Percentiles rank a stretch among this genome's conserved stretches.
These are phyloP conservation scores for Rugonectria rugulosa DNA, from an alignment of 2,329 filamentous ascomycete genomes.

Conservation along the genomic window DNA sequence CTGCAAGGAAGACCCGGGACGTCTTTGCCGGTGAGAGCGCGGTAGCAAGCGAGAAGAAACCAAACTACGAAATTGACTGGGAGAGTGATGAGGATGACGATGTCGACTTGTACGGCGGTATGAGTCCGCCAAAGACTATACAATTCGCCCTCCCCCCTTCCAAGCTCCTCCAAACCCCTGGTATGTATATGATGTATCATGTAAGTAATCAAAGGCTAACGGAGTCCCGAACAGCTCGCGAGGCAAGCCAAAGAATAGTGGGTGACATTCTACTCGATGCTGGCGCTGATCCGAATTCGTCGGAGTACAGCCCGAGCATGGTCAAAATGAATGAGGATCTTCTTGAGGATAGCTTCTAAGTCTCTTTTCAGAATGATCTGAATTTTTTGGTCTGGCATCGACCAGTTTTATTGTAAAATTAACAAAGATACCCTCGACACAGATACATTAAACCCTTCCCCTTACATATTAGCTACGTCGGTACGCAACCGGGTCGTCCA, in stretches of 20 bases:
- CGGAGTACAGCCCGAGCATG: slow-evolving; percentile 70
- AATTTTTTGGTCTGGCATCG: background rate
- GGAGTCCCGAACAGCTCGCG: slow-evolving; percentile 62
- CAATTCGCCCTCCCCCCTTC: slow-evolving; percentile 83
- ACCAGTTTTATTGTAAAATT: slow-evolving; percentile 4
- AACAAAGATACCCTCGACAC: slow-evolving; percentile 18
- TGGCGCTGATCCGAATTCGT: slow-evolving; percentile 65
- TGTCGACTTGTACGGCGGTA: slow-evolving; percentile 69
- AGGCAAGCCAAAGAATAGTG: slow-evolving; percentile 83
- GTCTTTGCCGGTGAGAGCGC: slow-evolving; percentile 49
- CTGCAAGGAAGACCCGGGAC: slow-evolving; percentile 58
- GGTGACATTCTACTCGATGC: slow-evolving; percentile 81
- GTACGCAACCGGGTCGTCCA: too few species aligned
- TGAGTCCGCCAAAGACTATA: slow-evolving; percentile 93
- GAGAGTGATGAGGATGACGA: slow-evolving; percentile 76
- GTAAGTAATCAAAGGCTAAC: slow-evolving; percentile 13
- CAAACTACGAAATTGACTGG: slow-evolving; percentile 70
- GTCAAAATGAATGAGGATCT: slow-evolving; percentile 71
- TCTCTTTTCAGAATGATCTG: background rate
- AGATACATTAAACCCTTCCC: too few species aligned
- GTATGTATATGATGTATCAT: slow-evolving; percentile 51
- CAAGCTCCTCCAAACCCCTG: slow-evolving; percentile 80
- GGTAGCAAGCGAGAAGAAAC: slow-evolving; percentile 39
- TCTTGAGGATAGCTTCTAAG: slow-evolving; percentile 67
- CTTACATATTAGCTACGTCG: too few species aligned